A percentile compares a stretch with the other conserved stretches of the same genome.
These are phyloP conservation scores for Saxispiralis lemnorum DNA, from an alignment of 495 filamentous ascomycete genomes.

Conservation along the genomic window DNA sequence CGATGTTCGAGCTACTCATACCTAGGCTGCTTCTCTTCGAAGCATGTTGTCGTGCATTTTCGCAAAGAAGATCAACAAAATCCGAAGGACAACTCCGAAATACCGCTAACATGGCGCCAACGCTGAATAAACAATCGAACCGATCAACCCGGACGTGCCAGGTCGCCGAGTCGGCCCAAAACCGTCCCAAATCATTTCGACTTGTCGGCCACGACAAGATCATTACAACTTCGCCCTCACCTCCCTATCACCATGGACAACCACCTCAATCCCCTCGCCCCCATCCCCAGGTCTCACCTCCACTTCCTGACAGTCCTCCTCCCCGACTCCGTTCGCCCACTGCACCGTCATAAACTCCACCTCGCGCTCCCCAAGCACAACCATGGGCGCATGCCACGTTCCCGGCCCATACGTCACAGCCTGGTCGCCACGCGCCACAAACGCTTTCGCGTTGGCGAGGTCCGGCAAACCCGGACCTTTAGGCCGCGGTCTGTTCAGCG, in stretches of 20 bases:
- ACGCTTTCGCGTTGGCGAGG: constrained; percentile 50
- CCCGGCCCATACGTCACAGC: constrained; percentile 82
- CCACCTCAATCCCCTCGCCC: constrained; percentile 17
- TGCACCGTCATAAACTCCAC: constrained; percentile 81
- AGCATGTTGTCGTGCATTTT: too few relatives aligned
- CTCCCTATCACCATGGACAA: constrained; percentile 11
- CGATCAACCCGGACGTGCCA: too few relatives aligned
- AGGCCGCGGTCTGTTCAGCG: constrained; percentile 16
- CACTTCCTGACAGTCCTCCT: constrained; percentile 85
- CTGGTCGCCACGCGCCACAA: constrained; percentile 60
- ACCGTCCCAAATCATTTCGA: too few relatives aligned
- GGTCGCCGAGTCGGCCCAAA: too few relatives aligned
- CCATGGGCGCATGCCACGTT: constrained; percentile 98
- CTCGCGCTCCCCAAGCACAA: constrained; percentile 49
- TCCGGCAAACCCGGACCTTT: constrained; percentile 55
- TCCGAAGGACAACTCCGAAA: too few relatives aligned
- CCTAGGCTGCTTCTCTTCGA: too few relatives aligned
- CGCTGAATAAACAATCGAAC: too few relatives aligned
- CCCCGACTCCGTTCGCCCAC: constrained; percentile 62
- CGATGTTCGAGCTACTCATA: too few relatives aligned
- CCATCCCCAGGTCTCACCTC: constrained; percentile 26
- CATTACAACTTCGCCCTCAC: constrained; percentile 6
- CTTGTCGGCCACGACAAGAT: too few relatives aligned
- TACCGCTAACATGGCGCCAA: too few relatives aligned
- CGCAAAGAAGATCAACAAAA: too few relatives aligned